Evolutionary conservation across 1,139 yeast genomes (phyloP).

Genomic region (Schwanniomyces etchellsii): DNA sequence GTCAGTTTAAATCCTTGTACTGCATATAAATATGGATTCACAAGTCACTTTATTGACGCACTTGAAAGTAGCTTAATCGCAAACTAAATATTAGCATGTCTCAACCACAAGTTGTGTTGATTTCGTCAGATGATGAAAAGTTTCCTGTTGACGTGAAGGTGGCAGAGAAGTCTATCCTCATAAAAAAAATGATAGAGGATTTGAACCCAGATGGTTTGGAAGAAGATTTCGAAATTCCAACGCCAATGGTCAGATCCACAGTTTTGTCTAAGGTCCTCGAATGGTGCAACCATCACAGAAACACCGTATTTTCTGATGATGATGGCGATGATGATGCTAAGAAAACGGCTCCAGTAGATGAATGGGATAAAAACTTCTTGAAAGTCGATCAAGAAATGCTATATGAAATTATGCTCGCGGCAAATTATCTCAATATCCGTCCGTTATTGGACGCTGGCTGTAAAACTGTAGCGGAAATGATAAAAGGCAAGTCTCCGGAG

Average conservation of each 20-base stretch:
- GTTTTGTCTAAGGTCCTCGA: slow-evolving; percentile 89
- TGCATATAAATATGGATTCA: slow-evolving; percentile 1
- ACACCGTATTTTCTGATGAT: slow-evolving; percentile 67
- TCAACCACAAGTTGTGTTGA: slow-evolving; percentile 48
- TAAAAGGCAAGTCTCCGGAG: slow-evolving; percentile 91
- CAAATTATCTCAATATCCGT: slow-evolving; percentile 89
- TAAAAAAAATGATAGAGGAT: slow-evolving; percentile 89
- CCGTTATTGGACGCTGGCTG: slow-evolving; percentile 94
- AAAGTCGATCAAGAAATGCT: slow-evolving; percentile 98
- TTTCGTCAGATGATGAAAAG: slow-evolving; percentile 69
- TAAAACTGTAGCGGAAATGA: slow-evolving; percentile 97
- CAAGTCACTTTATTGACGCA: neutral
- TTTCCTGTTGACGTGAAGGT: slow-evolving; percentile 76
- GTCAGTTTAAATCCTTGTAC: no score
- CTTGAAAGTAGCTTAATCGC: neutral
- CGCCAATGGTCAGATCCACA: slow-evolving; percentile 82
- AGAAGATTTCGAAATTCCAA: slow-evolving; percentile 78
- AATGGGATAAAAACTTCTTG: slow-evolving; percentile 95
- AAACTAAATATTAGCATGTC: slow-evolving; percentile 10
- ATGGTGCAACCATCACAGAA: slow-evolving; percentile 96
- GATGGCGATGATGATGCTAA: slow-evolving; percentile 79
- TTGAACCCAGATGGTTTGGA: slow-evolving; percentile 56
- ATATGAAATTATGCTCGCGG: slow-evolving; percentile 92
- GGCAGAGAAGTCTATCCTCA: slow-evolving; percentile 83
- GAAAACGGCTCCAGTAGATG: slow-evolving; percentile 80